phyloP scores from a whole-genome alignment of 192 early-diverging fungal species.

The Ambispora gerdemannii region DNA sequence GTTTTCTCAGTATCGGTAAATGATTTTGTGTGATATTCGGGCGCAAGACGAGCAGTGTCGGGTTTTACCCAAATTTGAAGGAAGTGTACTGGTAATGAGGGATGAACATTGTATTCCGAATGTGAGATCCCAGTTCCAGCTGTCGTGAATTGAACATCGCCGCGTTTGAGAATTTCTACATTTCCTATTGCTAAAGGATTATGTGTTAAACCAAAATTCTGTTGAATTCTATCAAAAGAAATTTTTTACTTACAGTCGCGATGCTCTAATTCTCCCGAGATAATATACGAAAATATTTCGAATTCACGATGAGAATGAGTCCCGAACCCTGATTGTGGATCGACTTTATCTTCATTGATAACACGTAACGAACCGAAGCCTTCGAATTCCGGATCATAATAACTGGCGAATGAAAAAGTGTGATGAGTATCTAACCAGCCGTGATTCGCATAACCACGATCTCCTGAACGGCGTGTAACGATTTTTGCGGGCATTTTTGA shows the following conservation, averaged over 20 bases:
- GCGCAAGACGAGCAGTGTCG: not conserved
- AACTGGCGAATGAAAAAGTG: constrained; percentile 47
- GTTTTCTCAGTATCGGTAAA: constrained; percentile 20
- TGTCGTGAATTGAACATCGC: constrained; percentile 43
- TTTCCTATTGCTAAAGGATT: constrained; percentile 39
- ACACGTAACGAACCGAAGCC: constrained; percentile 40
- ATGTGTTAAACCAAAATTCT: not conserved
- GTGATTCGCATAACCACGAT: constrained; percentile 40
- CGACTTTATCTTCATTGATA: constrained; percentile 45
- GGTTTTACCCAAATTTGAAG: constrained; percentile 39
- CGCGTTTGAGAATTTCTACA: constrained; percentile 35
- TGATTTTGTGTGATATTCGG: constrained; percentile 25
- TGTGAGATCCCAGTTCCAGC: constrained; percentile 45
- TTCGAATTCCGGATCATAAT: constrained; percentile 37
- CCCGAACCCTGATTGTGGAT: constrained; percentile 39
- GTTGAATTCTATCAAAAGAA: not conserved
- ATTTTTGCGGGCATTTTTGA: too few relatives aligned
- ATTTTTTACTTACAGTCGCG: constrained; percentile 35
- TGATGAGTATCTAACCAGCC: constrained; percentile 44
- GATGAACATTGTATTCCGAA: constrained; percentile 36
- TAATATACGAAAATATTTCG: constrained; percentile 47
- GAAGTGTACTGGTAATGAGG: constrained; percentile 31
- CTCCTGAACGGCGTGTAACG: constrained; percentile 13
- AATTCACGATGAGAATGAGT: constrained; percentile 40
- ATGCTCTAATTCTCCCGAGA: constrained; percentile 42